These are phyloP conservation scores for Seiridium unicorne DNA, from an alignment of 2,329 filamentous ascomycete species.

Conservation along the genomic window DNA sequence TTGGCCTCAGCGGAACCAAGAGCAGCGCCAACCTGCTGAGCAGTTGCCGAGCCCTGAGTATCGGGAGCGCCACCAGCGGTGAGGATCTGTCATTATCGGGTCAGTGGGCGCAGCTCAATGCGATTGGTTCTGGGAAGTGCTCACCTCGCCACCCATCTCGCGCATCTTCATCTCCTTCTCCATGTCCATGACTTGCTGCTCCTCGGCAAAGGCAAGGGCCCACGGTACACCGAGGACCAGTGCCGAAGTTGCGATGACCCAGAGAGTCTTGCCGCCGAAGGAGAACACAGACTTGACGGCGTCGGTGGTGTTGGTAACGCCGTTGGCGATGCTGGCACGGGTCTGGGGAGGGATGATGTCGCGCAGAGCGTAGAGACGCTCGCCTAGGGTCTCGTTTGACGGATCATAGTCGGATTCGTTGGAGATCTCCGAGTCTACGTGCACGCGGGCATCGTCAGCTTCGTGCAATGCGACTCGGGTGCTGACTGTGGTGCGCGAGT, in stretches of 20 bases:
- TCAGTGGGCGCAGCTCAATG: background rate
- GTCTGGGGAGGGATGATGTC: constrained; percentile 75
- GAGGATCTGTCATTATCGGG: constrained; percentile 34
- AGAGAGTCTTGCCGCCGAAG: constrained; percentile 83
- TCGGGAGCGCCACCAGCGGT: constrained; percentile 42
- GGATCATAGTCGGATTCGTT: constrained; percentile 72
- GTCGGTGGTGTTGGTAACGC: constrained; percentile 50
- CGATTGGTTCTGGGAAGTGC: constrained; percentile 13
- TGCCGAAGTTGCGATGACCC: constrained; percentile 86
- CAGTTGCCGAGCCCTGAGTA: constrained; percentile 36
- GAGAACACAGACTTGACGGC: constrained; percentile 60
- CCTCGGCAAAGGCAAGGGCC: constrained; percentile 88
- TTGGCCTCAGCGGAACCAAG: constrained; percentile 45
- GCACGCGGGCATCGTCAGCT: background rate
- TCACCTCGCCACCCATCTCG: constrained; percentile 75
- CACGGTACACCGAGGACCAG: constrained; percentile 90
- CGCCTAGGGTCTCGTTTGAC: constrained; percentile 56
- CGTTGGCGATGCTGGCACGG: constrained; percentile 65
- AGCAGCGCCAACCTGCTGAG: constrained; percentile 47
- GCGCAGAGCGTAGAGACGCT: constrained; percentile 70
- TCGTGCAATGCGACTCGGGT: background rate
- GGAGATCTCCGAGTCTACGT: constrained; percentile 77
- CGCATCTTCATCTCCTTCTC: constrained; percentile 97
- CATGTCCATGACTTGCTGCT: constrained; percentile 96
- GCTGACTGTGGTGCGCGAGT: background rate